Base-by-base conservation (phyloP, 2,329 filamentous ascomycete genomes). In the Penicillium sp. region DNA sequence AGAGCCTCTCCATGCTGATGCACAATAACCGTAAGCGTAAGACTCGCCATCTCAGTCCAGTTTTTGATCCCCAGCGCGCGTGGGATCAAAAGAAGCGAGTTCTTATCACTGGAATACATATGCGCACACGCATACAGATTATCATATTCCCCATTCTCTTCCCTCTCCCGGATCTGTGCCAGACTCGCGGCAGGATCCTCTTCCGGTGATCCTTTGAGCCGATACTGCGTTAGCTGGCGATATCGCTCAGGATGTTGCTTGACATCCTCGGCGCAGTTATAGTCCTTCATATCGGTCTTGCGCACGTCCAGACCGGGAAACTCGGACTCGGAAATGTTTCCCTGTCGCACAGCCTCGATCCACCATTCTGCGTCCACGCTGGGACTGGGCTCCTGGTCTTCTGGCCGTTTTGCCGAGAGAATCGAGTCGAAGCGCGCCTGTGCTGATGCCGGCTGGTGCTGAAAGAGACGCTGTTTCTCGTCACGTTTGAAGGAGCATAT, bases 41-140 rank as follows among this genome's bases (percentile, higher is more conserved):
- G 59, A 56, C 76, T 79, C 6, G 75, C 76, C 72, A 81, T 78
- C 23, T 72, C 71, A 0, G 65, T 69, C 56, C 71, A 76, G 7
- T 66, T 58, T 37, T 73, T 67, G 25, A 77, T 67, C 0, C 75
- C 75, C n/a, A 80, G 64, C 16, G 80, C 77, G 23, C 80, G 80
- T 3, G 79, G 73, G 2, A 83, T 75, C 42, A 82, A 67, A 65
- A 79, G 78, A 13, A 84, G 68, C 18, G 79, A 79, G 54, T 84
- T 84, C 25, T 79, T 76, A 60, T 84, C 82, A 34, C 78, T 80
- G 0, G 81, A 78, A 61, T 83, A 85, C 41, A 84, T 70, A 65
- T 85, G 82, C 3, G 80, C 81, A 60, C 79, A 82, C 1, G 81
- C 78, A 59, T 84, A 82, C 18, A 85, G 66, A 59, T 85, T 85